Conservation (phyloP, 2,329 filamentous ascomycete genomes). For the Alternaria longipes region DNA sequence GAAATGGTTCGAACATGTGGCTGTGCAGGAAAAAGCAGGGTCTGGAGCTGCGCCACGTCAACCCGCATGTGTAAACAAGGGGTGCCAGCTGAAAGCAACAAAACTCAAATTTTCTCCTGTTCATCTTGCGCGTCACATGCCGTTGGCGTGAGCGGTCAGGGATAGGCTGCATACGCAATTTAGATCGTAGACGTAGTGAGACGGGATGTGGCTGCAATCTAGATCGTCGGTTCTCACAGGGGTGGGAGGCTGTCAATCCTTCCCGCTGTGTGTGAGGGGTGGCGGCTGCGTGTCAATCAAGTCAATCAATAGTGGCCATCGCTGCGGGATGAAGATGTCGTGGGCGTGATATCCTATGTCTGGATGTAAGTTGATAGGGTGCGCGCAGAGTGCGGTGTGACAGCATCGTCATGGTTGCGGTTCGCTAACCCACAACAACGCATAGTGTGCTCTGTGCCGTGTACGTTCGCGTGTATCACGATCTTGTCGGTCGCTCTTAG, state of each 20-base stretch:
- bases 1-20: conserved; percentile 8
- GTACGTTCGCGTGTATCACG: conserved; percentile 3
- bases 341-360: neutral
- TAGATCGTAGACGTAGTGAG: conserved; percentile 11
- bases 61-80: conserved; percentile 24
- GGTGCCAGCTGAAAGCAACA: conserved; percentile 27
- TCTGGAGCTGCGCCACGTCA: conserved; percentile 16
- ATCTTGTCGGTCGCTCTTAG: conserved; percentile 3
- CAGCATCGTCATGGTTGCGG: neutral
- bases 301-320: conserved; percentile 2
- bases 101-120: conserved; percentile 13
- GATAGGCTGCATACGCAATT: conserved; percentile 19
- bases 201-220: conserved; percentile 25
- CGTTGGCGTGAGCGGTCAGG: conserved; percentile 16
- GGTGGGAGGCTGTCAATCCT: conserved; percentile 12
- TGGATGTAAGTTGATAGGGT: neutral
- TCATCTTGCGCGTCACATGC: conserved; percentile 11
- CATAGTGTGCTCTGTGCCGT: conserved; percentile 6
- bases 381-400: conserved; percentile 4
- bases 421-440: conserved; percentile 6
- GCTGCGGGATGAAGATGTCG: neutral
- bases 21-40: conserved; percentile 4
- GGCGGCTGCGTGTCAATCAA: conserved; percentile 14
- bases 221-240: conserved; percentile 20
- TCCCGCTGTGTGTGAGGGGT: conserved; percentile 6